Evolutionary conservation across 192 early-diverging fungal species (phyloP).

Genomic region (Kickxella alabastrina): DNA sequence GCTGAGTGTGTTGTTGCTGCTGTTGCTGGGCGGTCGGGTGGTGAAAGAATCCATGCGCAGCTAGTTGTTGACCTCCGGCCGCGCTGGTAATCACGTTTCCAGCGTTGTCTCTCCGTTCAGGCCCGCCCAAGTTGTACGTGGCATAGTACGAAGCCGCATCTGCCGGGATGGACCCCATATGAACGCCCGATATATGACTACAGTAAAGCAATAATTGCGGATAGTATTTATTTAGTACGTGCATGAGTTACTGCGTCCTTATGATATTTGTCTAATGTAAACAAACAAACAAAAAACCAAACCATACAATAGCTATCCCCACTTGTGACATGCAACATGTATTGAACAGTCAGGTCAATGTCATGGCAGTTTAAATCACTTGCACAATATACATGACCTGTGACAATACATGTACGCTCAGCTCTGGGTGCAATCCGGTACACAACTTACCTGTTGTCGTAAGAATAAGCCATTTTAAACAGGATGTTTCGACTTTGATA

Average conservation of each 20-base stretch:
- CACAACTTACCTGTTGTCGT: slow-evolving; percentile 48
- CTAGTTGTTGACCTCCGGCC: slow-evolving; percentile 11
- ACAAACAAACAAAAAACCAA: too few relatives aligned
- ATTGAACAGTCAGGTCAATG: too few relatives aligned
- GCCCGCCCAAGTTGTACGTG: slow-evolving; percentile 23
- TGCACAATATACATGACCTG: too few relatives aligned
- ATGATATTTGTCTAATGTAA: too few relatives aligned
- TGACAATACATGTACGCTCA: too few relatives aligned
- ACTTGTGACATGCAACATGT: too few relatives aligned
- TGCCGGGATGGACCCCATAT: slow-evolving; percentile 40
- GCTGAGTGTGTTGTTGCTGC: slow-evolving; percentile 10
- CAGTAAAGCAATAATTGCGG: slow-evolving; percentile 6
- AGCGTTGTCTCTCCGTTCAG: slow-evolving; percentile 25
- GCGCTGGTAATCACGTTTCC: slow-evolving; percentile 13
- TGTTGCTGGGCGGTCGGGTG: slow-evolving; percentile 18
- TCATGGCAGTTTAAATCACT: too few relatives aligned
- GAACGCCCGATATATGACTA: slow-evolving; percentile 40
- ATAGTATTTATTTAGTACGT: neutral
- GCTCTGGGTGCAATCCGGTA: too few relatives aligned
- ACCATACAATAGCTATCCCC: too few relatives aligned
- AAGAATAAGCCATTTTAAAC: slow-evolving; percentile 36
- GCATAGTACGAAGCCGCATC: slow-evolving; percentile 40
- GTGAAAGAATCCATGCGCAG: slow-evolving; percentile 37
- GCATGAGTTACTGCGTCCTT: neutral
- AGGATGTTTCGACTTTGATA: too few relatives aligned